Percentiles rank a stretch among this genome's conserved stretches.
Evolutionary conservation across 2,329 filamentous ascomycete genomes (phyloP).

Genomic region (Cladosporium sp.): DNA sequence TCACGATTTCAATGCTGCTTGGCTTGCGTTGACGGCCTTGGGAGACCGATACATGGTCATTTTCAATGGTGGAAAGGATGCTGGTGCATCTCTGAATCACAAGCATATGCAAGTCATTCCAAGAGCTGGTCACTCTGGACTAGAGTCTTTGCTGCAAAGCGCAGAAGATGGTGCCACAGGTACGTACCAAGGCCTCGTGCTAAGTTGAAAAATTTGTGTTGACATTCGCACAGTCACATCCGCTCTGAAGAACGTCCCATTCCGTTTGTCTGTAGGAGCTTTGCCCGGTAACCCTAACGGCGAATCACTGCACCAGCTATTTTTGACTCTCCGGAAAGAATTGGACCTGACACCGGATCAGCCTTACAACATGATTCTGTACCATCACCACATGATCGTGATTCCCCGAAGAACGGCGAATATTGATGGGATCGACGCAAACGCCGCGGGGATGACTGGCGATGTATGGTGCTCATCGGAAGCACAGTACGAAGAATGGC

Average conservation of each 20-base stretch:
- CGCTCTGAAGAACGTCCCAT: background rate
- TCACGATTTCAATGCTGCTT: conserved; percentile 40
- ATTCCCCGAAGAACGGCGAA: conserved; percentile 36
- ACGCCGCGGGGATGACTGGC: conserved; percentile 41
- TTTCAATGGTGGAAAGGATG: conserved; percentile 49
- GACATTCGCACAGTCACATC: background rate
- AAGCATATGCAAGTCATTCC: conserved; percentile 49
- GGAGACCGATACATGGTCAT: conserved; percentile 40
- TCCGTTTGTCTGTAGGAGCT: background rate
- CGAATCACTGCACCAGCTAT: conserved; percentile 22
- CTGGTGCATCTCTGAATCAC: conserved; percentile 46
- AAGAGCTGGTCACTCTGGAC: conserved; percentile 30
- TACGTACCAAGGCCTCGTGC: background rate
- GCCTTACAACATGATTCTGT: conserved; percentile 40
- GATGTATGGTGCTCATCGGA: conserved; percentile 29
- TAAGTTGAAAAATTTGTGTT: background rate
- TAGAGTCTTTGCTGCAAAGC: conserved; percentile 23
- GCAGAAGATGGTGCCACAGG: conserved; percentile 18
- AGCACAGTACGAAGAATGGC: conserved; percentile 24
- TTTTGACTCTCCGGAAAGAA: conserved; percentile 23
- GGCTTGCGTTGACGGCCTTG: conserved; percentile 38
- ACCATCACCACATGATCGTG: conserved; percentile 36
- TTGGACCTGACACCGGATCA: conserved; percentile 22
- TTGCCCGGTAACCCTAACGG: conserved; percentile 18
- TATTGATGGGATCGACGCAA: conserved; percentile 32